Conservation (phyloP, 352 stramenopile genomes). For the Globisporangium irregulare region DNA sequence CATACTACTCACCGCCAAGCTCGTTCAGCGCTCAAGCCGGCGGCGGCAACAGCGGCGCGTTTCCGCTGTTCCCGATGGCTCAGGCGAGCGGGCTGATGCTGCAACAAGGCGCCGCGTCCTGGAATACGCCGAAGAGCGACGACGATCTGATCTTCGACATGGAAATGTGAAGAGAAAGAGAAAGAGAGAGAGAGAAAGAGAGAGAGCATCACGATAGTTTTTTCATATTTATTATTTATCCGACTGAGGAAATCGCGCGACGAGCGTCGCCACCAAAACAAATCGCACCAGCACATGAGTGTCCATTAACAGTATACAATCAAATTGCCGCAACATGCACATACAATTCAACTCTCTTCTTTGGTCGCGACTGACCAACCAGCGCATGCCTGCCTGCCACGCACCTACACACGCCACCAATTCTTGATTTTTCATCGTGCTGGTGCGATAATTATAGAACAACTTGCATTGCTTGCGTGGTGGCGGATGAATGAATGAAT, state of each 20-base stretch:
- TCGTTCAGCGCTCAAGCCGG: background rate
- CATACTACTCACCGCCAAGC: slow-evolving; percentile 20
- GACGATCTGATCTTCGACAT: slow-evolving; percentile 26
- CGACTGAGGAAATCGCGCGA: background rate
- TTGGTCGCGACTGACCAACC: background rate
- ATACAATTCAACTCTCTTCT: background rate
- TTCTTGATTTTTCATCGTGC: background rate
- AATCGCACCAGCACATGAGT: background rate
- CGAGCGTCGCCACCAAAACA: background rate
- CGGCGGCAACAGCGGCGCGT: background rate
- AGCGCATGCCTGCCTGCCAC: background rate
- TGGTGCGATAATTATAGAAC: background rate
- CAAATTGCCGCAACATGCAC: background rate
- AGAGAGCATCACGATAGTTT: background rate
- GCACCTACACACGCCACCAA: background rate
- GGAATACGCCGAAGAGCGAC: slow-evolving; percentile 6
- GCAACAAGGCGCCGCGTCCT: background rate
- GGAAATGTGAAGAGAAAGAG: slow-evolving; percentile 16
- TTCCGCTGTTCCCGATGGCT: background rate
- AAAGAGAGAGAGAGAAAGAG: background rate
- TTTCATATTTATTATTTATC: slow-evolving; percentile 12
- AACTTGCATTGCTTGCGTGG: background rate
- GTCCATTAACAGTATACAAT: background rate
- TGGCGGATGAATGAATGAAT: no score
- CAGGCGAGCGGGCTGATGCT: background rate